These are phyloP conservation scores for Nyctanthes arbortristis DNA, from an alignment of 257 asterid species.

Conservation along the genomic window DNA sequence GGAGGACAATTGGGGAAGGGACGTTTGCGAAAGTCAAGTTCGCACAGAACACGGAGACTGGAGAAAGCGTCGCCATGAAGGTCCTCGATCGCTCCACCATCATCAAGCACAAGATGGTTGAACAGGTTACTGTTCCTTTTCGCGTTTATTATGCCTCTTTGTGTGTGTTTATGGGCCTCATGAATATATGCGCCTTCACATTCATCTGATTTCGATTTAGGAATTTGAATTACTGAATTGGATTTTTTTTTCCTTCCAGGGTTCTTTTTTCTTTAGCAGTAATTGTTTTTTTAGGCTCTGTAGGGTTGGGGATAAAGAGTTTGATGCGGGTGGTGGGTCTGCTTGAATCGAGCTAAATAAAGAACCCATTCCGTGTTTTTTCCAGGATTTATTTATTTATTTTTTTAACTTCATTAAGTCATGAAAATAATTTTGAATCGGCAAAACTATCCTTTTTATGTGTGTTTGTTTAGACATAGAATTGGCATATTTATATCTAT, in stretches of 20 bases:
- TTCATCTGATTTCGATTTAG: conserved; percentile 15
- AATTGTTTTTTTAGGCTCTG: background rate
- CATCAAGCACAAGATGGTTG: conserved; percentile 96
- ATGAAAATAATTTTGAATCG: background rate
- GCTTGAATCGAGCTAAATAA: conserved; percentile 14
- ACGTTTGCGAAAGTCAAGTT: conserved; percentile 98
- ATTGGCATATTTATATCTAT: background rate
- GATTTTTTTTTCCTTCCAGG: background rate
- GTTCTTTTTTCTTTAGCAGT: background rate
- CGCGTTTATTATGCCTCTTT: background rate
- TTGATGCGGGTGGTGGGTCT: background rate
- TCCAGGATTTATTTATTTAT: background rate
- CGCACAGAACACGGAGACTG: conserved; percentile 96
- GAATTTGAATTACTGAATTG: conserved; percentile 8
- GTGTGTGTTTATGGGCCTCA: too few relatives aligned
- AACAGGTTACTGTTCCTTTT: conserved; percentile 55
- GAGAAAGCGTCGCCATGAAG: conserved; percentile 99
- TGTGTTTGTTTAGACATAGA: background rate
- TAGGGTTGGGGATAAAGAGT: conserved; percentile 14
- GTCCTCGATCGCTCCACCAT: conserved; percentile 94
- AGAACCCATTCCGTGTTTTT: background rate
- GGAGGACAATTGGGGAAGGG: conserved; percentile 97
- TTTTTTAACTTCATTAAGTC: too few relatives aligned
- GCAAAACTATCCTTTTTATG: conserved; percentile 9
- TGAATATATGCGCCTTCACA: background rate